Percentiles rank a stretch among this genome's conserved stretches.
These are phyloP conservation scores for Colletotrichum orbiculare DNA, from an alignment of 2,329 filamentous ascomycete genomes.

Conservation along the genomic window DNA sequence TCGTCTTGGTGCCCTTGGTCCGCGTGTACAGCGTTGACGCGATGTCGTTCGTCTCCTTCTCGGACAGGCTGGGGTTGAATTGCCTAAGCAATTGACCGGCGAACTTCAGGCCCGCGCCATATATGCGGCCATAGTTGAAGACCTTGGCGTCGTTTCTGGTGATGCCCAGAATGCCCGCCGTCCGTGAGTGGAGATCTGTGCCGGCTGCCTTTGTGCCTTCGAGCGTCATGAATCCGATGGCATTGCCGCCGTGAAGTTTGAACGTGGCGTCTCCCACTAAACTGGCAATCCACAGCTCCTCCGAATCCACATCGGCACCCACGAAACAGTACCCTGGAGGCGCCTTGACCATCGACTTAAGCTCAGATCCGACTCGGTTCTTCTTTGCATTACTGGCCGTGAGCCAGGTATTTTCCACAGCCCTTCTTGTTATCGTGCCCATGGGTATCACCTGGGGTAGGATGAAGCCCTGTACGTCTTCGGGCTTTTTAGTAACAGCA, in stretches of 20 bases:
- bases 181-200: constrained; percentile 94
- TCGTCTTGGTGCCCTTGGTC: constrained; percentile 91
- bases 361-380: constrained; percentile 94
- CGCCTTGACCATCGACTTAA: constrained; percentile 96
- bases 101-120: constrained; percentile 96
- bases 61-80: constrained; percentile 88
- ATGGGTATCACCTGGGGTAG: constrained; percentile 96
- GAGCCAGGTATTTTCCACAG: constrained; percentile 98
- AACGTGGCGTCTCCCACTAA: constrained; percentile 95
- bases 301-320: constrained; percentile 95
- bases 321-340: constrained; percentile 93
- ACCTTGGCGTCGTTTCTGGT: constrained; percentile 95
- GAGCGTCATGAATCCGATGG: constrained; percentile 98
- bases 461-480: constrained; percentile 76
- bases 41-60: constrained; percentile 79
- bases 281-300: constrained; percentile 98
- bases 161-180: constrained; percentile 91
- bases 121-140: constrained; percentile 99
- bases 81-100: constrained; percentile 89
- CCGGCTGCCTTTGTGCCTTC: constrained; percentile 95
- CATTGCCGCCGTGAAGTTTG: constrained; percentile 93
- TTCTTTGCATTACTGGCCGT: constrained; percentile 97
- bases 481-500: constrained; percentile 34
- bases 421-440: constrained; percentile 94
- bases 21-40: constrained; percentile 85